Conservation (phyloP, 768 basidiomycete genomes). For the Mycena latifolia region DNA sequence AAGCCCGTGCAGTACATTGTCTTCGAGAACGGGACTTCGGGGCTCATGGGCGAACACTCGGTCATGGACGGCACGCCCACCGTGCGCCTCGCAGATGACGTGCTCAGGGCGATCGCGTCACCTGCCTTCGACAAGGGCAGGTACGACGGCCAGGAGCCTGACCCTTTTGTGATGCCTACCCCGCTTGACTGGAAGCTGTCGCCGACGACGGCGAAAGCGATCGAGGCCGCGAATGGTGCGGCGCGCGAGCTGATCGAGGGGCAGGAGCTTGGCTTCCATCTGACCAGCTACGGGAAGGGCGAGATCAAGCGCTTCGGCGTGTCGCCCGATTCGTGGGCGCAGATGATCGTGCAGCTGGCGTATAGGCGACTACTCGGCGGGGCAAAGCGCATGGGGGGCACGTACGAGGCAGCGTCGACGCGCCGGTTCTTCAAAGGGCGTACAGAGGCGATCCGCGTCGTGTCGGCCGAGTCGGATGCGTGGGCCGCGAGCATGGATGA, state of each 20-base stretch:
- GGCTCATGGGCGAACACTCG: conserved; percentile 94
- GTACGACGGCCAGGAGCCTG: conserved; percentile 31
- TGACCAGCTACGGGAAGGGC: conserved; percentile 86
- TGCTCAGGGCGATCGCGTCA: conserved; percentile 70
- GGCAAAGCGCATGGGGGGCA: conserved; percentile 74
- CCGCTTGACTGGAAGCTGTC: conserved; percentile 77
- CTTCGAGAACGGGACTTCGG: conserved; percentile 84
- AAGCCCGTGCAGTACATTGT: conserved; percentile 92
- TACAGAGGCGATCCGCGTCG: conserved; percentile 93
- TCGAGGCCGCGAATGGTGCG: conserved; percentile 66
- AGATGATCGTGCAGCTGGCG: conserved; percentile 92
- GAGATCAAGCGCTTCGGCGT: conserved; percentile 88
- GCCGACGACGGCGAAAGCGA: conserved; percentile 59
- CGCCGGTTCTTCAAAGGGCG: conserved; percentile 89
- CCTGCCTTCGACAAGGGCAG: conserved; percentile 69
- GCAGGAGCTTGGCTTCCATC: conserved; percentile 72
- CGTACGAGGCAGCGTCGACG: conserved; percentile 97
- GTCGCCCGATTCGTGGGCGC: conserved; percentile 96
- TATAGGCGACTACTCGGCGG: conserved; percentile 76
- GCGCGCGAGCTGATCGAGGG: conserved; percentile 69
- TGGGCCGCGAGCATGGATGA: conserved; percentile 86
- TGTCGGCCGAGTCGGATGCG: conserved; percentile 79
- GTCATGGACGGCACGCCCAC: conserved; percentile 93
- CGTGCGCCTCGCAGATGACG: conserved; percentile 76
- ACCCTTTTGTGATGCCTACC: conserved; percentile 48